Percentiles rank a stretch among this genome's conserved stretches.
Evolutionary conservation across 495 filamentous ascomycete genomes (phyloP).

Genomic region (Penicillium canescens): DNA sequence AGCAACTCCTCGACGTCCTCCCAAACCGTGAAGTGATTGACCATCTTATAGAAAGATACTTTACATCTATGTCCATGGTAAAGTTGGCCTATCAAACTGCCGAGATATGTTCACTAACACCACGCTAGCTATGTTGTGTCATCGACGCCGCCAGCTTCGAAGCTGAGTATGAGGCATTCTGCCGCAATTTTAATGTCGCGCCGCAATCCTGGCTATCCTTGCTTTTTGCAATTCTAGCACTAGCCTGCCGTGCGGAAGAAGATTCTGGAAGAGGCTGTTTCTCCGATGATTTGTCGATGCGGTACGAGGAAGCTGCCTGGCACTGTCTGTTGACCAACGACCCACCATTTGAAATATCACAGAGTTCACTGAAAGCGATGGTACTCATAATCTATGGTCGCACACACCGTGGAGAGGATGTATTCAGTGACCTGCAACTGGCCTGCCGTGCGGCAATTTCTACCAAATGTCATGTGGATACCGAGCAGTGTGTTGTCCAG

Average conservation of each 20-base stretch:
- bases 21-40: too few relatives aligned
- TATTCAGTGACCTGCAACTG: too few relatives aligned
- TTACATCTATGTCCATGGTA: too few relatives aligned
- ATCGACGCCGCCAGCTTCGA: background rate
- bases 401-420: too few relatives aligned
- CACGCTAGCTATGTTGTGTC: background rate
- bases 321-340: background rate
- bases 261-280: background rate
- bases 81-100: background rate
- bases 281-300: background rate
- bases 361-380: background rate
- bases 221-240: background rate
- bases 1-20: too few relatives aligned
- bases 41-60: too few relatives aligned
- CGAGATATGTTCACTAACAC: background rate
- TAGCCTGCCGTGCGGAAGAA: background rate
- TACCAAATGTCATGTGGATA: too few relatives aligned
- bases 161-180: background rate
- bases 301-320: background rate
- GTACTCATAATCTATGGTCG: background rate
- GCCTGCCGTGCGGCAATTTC: too few relatives aligned
- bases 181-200: background rate
- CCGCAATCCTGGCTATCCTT: background rate
- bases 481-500: too few relatives aligned
- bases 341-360: background rate